A percentile compares a stretch with the other conserved stretches of the same genome.
These are phyloP conservation scores for Aspergillus eucalypticola DNA, from an alignment of 2,329 filamentous ascomycete genomes.

Conservation along the genomic window DNA sequence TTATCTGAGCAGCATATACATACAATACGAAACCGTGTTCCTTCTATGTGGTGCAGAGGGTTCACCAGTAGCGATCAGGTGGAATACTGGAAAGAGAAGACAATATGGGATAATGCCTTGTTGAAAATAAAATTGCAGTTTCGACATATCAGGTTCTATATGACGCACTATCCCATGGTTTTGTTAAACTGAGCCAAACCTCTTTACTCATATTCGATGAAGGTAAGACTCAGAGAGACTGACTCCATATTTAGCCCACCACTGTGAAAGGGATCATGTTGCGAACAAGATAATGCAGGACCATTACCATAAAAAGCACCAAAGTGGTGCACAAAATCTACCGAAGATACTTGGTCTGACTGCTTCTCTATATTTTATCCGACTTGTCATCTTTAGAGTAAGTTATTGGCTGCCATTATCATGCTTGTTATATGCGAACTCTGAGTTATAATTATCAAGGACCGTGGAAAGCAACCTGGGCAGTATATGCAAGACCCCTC, in stretches of 20 bases:
- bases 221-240: slow-evolving; percentile 2
- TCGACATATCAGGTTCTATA: slow-evolving; percentile 10
- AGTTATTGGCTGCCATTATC: not conserved
- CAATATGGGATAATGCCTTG: slow-evolving; percentile 7
- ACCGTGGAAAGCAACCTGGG: not conserved
- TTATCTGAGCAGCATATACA: slow-evolving; percentile 5
- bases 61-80: slow-evolving; percentile 11
- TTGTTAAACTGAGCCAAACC: not conserved
- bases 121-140: not conserved
- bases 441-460: not conserved
- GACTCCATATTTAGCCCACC: slow-evolving; percentile 4
- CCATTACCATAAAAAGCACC: not conserved
- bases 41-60: not conserved
- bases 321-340: not conserved
- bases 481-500: slow-evolving; percentile 8
- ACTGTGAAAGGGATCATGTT: slow-evolving; percentile 3
- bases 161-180: slow-evolving; percentile 8
- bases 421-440: too few species aligned
- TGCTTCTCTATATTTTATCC: slow-evolving; percentile 9
- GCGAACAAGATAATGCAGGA: slow-evolving; percentile 12
- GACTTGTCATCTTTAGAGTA: slow-evolving; percentile 2
- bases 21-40: not conserved
- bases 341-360: slow-evolving; percentile 9
- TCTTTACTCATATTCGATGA: slow-evolving; percentile 14
- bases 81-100: not conserved